These are phyloP conservation scores for Penicillium sp. DNA, from an alignment of 2,329 filamentous ascomycete species.

Conservation along the genomic window DNA sequence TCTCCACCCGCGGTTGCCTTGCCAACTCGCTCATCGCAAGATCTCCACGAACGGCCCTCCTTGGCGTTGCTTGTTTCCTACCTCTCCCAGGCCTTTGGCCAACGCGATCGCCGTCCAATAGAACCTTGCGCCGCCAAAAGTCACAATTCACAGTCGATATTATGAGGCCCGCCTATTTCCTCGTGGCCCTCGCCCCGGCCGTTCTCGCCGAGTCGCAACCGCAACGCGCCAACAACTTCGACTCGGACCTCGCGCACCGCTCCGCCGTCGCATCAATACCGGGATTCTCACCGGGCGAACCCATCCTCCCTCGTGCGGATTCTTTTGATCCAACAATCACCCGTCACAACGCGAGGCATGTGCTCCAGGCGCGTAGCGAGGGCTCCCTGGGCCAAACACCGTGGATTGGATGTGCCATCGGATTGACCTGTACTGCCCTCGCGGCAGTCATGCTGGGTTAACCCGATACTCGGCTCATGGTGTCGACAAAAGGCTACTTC, in stretches of 20 bases:
- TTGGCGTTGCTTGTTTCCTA: constrained; percentile 31
- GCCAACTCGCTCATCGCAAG: constrained; percentile 22
- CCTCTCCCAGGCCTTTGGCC: constrained; percentile 10
- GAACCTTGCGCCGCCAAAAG: not conserved
- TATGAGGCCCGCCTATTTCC: constrained; percentile 24
- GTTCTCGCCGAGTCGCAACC: constrained; percentile 23
- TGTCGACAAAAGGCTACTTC: constrained; percentile 10
- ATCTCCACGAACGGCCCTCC: constrained; percentile 23
- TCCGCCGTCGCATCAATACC: constrained; percentile 27
- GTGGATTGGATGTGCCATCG: constrained; percentile 48
- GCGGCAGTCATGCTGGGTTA: constrained; percentile 46
- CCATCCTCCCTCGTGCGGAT: constrained; percentile 2
- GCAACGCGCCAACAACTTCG: constrained; percentile 10
- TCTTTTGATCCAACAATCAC: constrained; percentile 3
- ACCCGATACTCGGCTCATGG: not conserved
- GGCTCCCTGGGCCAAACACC: constrained; percentile 44
- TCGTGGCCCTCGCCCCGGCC: constrained; percentile 24
- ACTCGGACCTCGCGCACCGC: constrained; percentile 19
- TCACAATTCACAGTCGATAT: not conserved
- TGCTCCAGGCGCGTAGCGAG: constrained; percentile 41
- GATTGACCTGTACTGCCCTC: constrained; percentile 43
- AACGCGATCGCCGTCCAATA: not conserved
- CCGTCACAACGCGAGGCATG: constrained; percentile 26
- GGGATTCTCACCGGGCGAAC: constrained; percentile 13
- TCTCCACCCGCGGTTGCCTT: constrained; percentile 23